These are phyloP conservation scores for Geotrichum macrosporum DNA, from an alignment of 1,139 yeast genomes.

Conservation along the genomic window DNA sequence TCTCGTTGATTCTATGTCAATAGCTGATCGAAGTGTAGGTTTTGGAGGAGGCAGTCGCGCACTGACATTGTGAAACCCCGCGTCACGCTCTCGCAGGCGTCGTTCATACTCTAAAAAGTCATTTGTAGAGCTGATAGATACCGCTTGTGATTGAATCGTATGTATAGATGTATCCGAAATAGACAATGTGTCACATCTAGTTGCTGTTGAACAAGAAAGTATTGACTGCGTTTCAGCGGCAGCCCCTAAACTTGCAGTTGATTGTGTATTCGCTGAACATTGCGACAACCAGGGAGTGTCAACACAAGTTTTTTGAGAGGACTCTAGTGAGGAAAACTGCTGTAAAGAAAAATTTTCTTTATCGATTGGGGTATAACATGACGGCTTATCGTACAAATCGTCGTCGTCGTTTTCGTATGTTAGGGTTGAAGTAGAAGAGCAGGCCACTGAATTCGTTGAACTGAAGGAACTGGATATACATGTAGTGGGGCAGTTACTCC, in stretches of 20 bases:
- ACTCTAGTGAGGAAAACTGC: too few relatives aligned
- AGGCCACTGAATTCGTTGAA: too few relatives aligned
- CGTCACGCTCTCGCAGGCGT: slow-evolving; percentile 9
- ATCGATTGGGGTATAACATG: too few relatives aligned
- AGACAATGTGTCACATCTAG: slow-evolving; percentile 1
- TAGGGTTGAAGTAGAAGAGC: background rate
- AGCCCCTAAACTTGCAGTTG: too few relatives aligned
- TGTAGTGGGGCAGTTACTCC: too few relatives aligned
- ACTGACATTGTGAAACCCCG: slow-evolving; percentile 1
- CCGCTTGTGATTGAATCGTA: background rate
- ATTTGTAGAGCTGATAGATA: background rate
- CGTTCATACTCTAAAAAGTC: slow-evolving; percentile 15
- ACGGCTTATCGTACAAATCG: slow-evolving; percentile 12
- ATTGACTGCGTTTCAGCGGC: too few relatives aligned
- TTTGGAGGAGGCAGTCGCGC: background rate
- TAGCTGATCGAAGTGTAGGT: background rate
- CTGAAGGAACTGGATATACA: too few relatives aligned
- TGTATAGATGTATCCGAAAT: background rate
- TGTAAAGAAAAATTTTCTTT: too few relatives aligned
- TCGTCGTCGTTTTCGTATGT: slow-evolving; percentile 6
- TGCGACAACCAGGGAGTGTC: too few relatives aligned
- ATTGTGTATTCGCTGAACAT: too few relatives aligned
- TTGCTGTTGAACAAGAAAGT: too few relatives aligned
- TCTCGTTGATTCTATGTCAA: background rate
- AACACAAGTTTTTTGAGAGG: too few relatives aligned